phyloP scores from a whole-genome alignment of 805 yeast species.

The Candida ponderosae region DNA sequence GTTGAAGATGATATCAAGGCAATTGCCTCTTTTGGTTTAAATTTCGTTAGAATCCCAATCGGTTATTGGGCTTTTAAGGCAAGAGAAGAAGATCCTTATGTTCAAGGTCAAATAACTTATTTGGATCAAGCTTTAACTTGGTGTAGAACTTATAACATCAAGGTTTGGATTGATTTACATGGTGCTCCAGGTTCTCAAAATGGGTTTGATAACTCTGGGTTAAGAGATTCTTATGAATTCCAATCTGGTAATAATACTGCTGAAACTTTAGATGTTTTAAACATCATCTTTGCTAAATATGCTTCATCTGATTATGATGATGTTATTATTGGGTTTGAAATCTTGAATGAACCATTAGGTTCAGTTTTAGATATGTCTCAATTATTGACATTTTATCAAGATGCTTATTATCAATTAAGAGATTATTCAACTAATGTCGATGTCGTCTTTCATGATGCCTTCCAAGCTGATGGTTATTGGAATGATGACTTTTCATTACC shows the following conservation, averaged over 20 bases:
- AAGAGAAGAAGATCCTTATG: slow-evolving; percentile 71
- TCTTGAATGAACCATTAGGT: slow-evolving; percentile 87
- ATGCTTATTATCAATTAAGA: slow-evolving; percentile 64
- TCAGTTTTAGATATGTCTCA: slow-evolving; percentile 50
- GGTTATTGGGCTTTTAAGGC: slow-evolving; percentile 88
- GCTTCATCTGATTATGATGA: slow-evolving; percentile 54
- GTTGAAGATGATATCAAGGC: slow-evolving; percentile 62
- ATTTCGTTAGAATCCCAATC: slow-evolving; percentile 82
- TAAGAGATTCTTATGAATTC: slow-evolving; percentile 56
- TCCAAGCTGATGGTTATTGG: slow-evolving; percentile 55
- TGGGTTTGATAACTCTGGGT: slow-evolving; percentile 92
- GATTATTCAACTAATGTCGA: slow-evolving; percentile 42
- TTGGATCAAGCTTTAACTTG: slow-evolving; percentile 73
- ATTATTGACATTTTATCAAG: slow-evolving; percentile 49
- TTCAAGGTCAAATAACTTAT: slow-evolving; percentile 69
- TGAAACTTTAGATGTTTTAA: slow-evolving; percentile 48
- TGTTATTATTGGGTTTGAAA: slow-evolving; percentile 75
- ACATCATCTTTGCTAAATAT: slow-evolving; percentile 51
- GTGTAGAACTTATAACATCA: slow-evolving; percentile 54
- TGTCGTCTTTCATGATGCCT: slow-evolving; percentile 79
- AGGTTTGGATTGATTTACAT: slow-evolving; percentile 88
- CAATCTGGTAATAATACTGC: slow-evolving; percentile 44
- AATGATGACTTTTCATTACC: slow-evolving; percentile 40
- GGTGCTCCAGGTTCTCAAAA: slow-evolving; percentile 98
- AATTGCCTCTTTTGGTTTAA: slow-evolving; percentile 60